These are phyloP conservation scores for Endogone sp. DNA, from an alignment of 192 early-diverging fungal genomes.

Conservation along the genomic window DNA sequence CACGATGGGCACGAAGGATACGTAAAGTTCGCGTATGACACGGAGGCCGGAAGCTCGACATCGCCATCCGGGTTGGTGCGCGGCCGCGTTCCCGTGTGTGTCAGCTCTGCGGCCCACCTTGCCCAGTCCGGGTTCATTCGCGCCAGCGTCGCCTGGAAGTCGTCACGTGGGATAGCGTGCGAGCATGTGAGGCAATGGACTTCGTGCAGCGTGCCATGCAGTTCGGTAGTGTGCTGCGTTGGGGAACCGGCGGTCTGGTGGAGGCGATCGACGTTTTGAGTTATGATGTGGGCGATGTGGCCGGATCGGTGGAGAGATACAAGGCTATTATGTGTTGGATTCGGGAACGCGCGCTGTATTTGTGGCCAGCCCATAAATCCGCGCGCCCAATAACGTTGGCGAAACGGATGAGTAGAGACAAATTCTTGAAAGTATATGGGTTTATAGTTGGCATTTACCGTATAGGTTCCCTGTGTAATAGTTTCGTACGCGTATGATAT, in stretches of 20 bases:
- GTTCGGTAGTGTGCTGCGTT: slow-evolving; percentile 59
- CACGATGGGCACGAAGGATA: slow-evolving; percentile 74
- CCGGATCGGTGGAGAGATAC: slow-evolving; percentile 41
- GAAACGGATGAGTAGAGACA: slow-evolving; percentile 44
- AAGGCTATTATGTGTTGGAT: slow-evolving; percentile 65
- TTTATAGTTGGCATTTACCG: slow-evolving; percentile 67
- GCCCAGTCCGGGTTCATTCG: slow-evolving; percentile 68
- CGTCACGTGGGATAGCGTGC: slow-evolving; percentile 42
- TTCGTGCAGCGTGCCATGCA: slow-evolving; percentile 77
- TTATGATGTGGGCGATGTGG: slow-evolving; percentile 60
- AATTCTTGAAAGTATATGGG: slow-evolving; percentile 85
- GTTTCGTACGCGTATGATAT: not conserved
- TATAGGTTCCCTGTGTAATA: slow-evolving; percentile 53
- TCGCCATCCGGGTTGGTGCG: slow-evolving; percentile 82
- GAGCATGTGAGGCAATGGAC: slow-evolving; percentile 75
- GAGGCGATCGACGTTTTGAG: slow-evolving; percentile 92
- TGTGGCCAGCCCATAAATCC: slow-evolving; percentile 78
- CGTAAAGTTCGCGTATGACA: slow-evolving; percentile 59
- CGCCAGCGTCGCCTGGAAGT: slow-evolving; percentile 63
- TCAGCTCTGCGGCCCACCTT: slow-evolving; percentile 35
- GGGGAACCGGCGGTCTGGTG: slow-evolving; percentile 56
- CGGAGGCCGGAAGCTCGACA: slow-evolving; percentile 55
- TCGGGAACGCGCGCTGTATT: slow-evolving; percentile 66
- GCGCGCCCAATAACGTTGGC: slow-evolving; percentile 91
- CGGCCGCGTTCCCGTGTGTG: slow-evolving; percentile 35